phyloP scores from a whole-genome alignment of 768 basidiomycete genomes.

The Collybiopsis confluens region DNA sequence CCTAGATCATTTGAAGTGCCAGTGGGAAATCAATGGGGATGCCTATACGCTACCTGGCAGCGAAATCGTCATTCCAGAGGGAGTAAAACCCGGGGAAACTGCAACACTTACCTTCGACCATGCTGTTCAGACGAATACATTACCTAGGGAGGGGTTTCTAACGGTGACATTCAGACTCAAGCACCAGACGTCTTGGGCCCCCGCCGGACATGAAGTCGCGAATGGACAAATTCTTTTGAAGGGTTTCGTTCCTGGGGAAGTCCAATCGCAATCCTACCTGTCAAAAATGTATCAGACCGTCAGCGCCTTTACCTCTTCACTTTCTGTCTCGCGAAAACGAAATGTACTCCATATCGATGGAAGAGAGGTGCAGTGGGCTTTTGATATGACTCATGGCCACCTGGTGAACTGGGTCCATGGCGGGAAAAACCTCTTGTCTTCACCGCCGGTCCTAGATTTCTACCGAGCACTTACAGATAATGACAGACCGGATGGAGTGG shows the following conservation, averaged over 20 bases:
- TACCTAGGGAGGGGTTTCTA: conserved; percentile 1
- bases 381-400: conserved; percentile 5
- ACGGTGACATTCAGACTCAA: conserved; percentile 1
- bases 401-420: conserved; percentile 4
- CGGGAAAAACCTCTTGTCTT: conserved; percentile 1
- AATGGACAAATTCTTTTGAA: conserved; percentile 7
- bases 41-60: neutral
- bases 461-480: conserved; percentile 10
- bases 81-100: conserved; percentile 1
- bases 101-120: neutral
- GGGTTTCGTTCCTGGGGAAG: neutral
- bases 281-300: neutral
- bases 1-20: conserved; percentile 8
- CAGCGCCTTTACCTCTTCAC: neutral
- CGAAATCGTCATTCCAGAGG: conserved; percentile 2
- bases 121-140: neutral
- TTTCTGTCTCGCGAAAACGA: neutral
- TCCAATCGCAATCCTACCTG: neutral
- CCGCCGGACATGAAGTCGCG: conserved; percentile 10
- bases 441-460: conserved; percentile 7
- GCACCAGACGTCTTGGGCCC: conserved; percentile 4
- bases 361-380: conserved; percentile 3
- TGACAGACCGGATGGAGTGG: conserved; percentile 7
- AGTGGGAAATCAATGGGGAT: conserved; percentile 4
- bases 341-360: neutral